Base-by-base conservation (phyloP, 805 yeast species). In the Yamadazyma ubonensis region DNA sequence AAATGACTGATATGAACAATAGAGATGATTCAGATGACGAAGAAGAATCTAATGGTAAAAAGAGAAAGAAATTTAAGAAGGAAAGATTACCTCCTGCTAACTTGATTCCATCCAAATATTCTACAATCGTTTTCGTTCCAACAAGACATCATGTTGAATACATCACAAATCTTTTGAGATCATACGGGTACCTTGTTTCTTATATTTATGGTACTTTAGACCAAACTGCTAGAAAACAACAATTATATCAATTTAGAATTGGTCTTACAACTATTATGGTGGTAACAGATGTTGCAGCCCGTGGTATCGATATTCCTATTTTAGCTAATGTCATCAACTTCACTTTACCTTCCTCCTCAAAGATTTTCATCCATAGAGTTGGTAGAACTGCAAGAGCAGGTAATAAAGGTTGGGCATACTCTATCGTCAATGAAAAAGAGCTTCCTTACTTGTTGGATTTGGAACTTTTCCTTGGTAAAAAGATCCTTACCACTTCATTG, bases 361-460 rank as follows among this genome's bases (percentile, higher is more conserved):
- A 95, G 63, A 85, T 91, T 43, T 93, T 93, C 63, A 78, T 93
- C 41, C 99, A 93, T 65, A 81, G 99, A 67, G 98, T 93, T 33
- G 99, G 99, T 62, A 83, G 99, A 75, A 93, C 99, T 33, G 99
- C 99, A 8, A 85, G 99, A 75, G 99, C 99, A 6, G 99, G 99
- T 59, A 84, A 88, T 59, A 80, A 76, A 52, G 99, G 99, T 57
- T 89, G 97, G 95, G 99, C 99, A 0, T 93, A 86, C 59, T 83
- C 96, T 2, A 78, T 93, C 44, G 83, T 90, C 6, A 74, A 81
- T 42, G 96, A 89, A 48, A 73, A 78, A 40, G 99, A 93, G 59
- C 64, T 91, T 42, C 96, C 99, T 8, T 93, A 91, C 53, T 63
- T 93, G 38, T 71, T 91, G 36, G 99, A 93, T 61, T 71, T 93